Conservation (phyloP, 176 grass and related monocot species). For the Elaeis guineensis region DNA sequence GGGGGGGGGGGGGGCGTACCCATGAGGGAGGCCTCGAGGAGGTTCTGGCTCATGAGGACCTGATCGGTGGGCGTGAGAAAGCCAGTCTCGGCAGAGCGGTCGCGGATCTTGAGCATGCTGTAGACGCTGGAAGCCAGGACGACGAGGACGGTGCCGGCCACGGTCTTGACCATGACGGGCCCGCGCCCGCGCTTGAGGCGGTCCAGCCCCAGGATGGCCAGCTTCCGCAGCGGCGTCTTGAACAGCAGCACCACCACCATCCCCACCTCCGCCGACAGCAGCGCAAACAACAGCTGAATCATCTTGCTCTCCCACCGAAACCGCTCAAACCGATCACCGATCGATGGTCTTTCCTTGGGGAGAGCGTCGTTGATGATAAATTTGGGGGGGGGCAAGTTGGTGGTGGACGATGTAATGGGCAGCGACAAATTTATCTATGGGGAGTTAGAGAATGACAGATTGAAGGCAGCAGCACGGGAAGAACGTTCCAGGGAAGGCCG, state of each 20-base stretch:
- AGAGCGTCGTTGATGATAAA: too few species aligned
- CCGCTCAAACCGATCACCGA: too few species aligned
- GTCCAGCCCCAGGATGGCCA: conserved; percentile 47
- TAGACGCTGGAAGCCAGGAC: conserved; percentile 57
- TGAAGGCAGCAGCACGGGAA: too few species aligned
- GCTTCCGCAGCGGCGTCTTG: conserved; percentile 68
- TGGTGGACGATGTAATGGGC: too few species aligned
- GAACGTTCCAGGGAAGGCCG: too few species aligned
- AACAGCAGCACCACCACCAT: conserved; percentile 55
- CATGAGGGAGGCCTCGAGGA: conserved; percentile 79
- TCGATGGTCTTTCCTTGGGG: too few species aligned
- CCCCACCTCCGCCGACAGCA: conserved; percentile 53
- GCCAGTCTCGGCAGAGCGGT: conserved; percentile 30
- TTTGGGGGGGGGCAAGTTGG: too few species aligned
- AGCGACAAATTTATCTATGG: too few species aligned
- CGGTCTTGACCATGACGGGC: conserved; percentile 66
- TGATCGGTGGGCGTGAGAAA: conserved; percentile 71
- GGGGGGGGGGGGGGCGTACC: conserved; percentile 21
- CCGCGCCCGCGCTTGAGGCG: conserved; percentile 75
- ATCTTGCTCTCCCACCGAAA: conserved; percentile 16
- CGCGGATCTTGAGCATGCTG: conserved; percentile 60
- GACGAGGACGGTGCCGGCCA: conserved; percentile 50
- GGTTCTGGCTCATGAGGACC: conserved; percentile 73
- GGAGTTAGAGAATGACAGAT: too few species aligned
- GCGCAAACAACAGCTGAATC: conserved; percentile 76